A percentile compares a stretch with the other conserved stretches of the same genome.
phyloP scores from a whole-genome alignment of 2,329 filamentous ascomycete species.

The Berkeleyomyces rouxiae region DNA sequence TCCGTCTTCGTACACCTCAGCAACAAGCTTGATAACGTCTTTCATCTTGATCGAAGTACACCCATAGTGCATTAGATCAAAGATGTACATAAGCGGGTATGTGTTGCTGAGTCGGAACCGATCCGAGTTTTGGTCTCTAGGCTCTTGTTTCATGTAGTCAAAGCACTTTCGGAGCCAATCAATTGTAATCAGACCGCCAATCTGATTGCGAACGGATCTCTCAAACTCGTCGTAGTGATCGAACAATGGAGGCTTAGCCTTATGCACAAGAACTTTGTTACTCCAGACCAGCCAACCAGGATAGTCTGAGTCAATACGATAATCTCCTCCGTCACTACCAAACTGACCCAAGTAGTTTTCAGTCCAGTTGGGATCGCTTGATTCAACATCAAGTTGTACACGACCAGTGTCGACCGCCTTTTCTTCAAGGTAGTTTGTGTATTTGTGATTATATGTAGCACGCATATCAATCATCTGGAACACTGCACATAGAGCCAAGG shows the following conservation, averaged over 20 bases:
- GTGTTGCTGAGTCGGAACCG: constrained; percentile 81
- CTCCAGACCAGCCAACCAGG: constrained; percentile 96
- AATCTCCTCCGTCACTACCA: constrained; percentile 54
- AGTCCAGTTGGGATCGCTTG: constrained; percentile 66
- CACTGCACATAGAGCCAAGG: constrained; percentile 55
- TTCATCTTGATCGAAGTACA: constrained; percentile 64
- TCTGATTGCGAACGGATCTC: constrained; percentile 53
- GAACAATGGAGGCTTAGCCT: constrained; percentile 51
- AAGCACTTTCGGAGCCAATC: constrained; percentile 83
- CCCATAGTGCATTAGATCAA: constrained; percentile 74
- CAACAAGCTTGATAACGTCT: constrained; percentile 69
- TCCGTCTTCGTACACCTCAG: constrained; percentile 72
- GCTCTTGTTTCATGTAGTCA: constrained; percentile 89
- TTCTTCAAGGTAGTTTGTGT: constrained; percentile 55
- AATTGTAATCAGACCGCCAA: constrained; percentile 62
- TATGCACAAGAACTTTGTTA: constrained; percentile 66
- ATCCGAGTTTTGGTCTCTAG: constrained; percentile 63
- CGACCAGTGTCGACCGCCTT: constrained; percentile 49
- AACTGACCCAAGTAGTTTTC: constrained; percentile 63
- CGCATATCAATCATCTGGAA: constrained; percentile 81
- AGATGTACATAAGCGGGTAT: constrained; percentile 73
- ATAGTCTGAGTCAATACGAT: constrained; percentile 81
- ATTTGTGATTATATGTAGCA: constrained; percentile 70
- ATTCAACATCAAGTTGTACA: constrained; percentile 53
- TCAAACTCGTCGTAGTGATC: constrained; percentile 68